A percentile compares a stretch with the other conserved stretches of the same genome.
Evolutionary conservation across 495 filamentous ascomycete genomes (phyloP).

Genomic region (Aspergillus bridgeri): DNA sequence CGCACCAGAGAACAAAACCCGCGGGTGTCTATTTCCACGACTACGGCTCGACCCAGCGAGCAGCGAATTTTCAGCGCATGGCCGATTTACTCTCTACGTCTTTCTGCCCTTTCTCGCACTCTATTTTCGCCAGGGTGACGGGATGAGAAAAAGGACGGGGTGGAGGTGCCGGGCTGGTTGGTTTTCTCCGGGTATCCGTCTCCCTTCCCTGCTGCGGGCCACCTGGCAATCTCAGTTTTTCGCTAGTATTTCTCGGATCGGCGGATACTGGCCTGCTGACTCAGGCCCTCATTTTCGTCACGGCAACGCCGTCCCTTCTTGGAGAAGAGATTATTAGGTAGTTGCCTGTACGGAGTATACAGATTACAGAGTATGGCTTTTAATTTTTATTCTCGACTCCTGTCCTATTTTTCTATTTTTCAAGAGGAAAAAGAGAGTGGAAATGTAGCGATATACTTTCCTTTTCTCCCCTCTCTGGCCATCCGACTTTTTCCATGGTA

Average conservation of each 20-base stretch:
- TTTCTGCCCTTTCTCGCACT: background rate
- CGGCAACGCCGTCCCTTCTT: constrained; percentile 18
- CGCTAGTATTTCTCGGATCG: constrained; percentile 38
- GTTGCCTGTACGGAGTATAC: too few relatives aligned
- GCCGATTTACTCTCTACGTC: background rate
- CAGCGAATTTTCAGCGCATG: background rate
- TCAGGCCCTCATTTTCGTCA: constrained; percentile 39
- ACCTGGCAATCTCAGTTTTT: constrained; percentile 38
- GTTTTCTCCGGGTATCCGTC: constrained; percentile 9
- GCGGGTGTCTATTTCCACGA: background rate
- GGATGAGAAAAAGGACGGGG: background rate
- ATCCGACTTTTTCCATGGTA: background rate
- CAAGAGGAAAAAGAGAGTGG: background rate
- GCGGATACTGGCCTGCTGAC: constrained; percentile 31
- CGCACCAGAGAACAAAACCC: constrained; percentile 14
- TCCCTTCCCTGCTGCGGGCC: constrained; percentile 20
- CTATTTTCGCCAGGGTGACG: background rate
- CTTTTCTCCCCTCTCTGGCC: background rate
- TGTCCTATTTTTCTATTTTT: background rate
- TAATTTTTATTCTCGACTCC: background rate
- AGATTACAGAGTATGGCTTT: too few relatives aligned
- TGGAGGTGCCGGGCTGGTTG: constrained; percentile 2
- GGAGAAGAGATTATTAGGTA: background rate
- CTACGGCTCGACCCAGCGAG: background rate
- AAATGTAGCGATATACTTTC: background rate